phyloP scores from a whole-genome alignment of 2,329 filamentous ascomycete genomes.

The Alternaria longipes region DNA sequence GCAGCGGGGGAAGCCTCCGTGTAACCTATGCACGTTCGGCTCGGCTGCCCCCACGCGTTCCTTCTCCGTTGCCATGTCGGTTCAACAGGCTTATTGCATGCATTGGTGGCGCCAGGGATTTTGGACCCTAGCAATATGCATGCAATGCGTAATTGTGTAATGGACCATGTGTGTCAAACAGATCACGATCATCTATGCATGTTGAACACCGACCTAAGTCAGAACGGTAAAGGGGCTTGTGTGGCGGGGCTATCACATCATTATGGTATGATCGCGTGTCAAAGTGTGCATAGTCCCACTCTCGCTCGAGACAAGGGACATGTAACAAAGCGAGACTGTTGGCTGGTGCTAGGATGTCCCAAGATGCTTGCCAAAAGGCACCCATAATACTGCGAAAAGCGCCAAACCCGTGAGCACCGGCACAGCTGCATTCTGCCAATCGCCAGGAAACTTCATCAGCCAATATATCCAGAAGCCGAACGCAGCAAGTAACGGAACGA shows the following conservation, averaged over 20 bases:
- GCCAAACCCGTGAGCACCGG: constrained; percentile 6
- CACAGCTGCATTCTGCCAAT: constrained; percentile 9
- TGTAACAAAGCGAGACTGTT: background rate
- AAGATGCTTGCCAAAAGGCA: constrained; percentile 5
- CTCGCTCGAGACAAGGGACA: background rate
- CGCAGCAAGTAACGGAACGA: constrained; percentile 4
- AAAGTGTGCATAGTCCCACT: background rate
- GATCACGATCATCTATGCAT: background rate
- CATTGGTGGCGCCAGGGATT: constrained; percentile 1
- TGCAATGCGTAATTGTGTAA: background rate
- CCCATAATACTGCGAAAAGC: constrained; percentile 5
- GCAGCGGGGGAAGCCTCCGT: constrained; percentile 9
- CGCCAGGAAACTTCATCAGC: background rate
- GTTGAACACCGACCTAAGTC: background rate
- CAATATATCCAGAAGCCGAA: constrained; percentile 14
- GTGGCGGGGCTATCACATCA: background rate
- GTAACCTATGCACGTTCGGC: constrained; percentile 3
- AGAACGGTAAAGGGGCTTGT: background rate
- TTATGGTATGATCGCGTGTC: background rate
- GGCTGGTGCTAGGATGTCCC: background rate
- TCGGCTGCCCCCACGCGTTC: constrained; percentile 21
- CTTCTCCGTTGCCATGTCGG: background rate
- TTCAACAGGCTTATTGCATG: background rate
- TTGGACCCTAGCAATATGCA: background rate
- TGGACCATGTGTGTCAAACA: background rate